Conservation (phyloP, 192 early-diverging fungal genomes). For the Chytriomyces sp. region DNA sequence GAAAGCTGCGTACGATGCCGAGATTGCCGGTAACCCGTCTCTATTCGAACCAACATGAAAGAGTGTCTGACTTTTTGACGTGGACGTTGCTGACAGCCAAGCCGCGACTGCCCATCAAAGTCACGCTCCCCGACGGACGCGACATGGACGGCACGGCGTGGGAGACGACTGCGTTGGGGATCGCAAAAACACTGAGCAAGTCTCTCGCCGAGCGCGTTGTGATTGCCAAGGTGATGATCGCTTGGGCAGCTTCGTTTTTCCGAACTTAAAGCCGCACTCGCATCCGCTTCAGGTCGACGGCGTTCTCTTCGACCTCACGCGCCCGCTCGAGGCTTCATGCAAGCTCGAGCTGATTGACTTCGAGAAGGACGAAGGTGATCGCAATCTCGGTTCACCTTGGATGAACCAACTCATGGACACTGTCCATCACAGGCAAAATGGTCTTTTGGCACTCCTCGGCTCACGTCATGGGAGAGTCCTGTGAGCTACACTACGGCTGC, state of each 20-base stretch:
- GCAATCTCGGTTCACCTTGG: not conserved
- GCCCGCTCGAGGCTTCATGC: conserved; percentile 83
- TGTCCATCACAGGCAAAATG: conserved; percentile 58
- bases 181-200: conserved; percentile 87
- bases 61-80: not conserved
- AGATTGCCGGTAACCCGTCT: conserved; percentile 53
- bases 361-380: conserved; percentile 80
- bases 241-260: no score
- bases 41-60: not conserved
- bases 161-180: conserved; percentile 94
- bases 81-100: conserved; percentile 41
- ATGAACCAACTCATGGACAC: not conserved
- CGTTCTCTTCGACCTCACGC: conserved; percentile 82
- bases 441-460: conserved; percentile 99
- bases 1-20: conserved; percentile 65
- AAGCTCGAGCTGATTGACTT: conserved; percentile 91
- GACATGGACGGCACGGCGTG: conserved; percentile 79
- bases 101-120: conserved; percentile 51
- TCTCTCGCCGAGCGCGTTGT: conserved; percentile 87
- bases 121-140: conserved; percentile 89
- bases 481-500: conserved; percentile 97
- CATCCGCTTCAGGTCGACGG: conserved; percentile 63
- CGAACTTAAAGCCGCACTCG: not conserved
- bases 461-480: conserved; percentile 95
- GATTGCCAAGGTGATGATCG: conserved; percentile 79